A percentile compares a stretch with the other conserved stretches of the same genome.
These are phyloP conservation scores for Cornus florida DNA, from an alignment of 148 eudicot genomes.

Conservation along the genomic window DNA sequence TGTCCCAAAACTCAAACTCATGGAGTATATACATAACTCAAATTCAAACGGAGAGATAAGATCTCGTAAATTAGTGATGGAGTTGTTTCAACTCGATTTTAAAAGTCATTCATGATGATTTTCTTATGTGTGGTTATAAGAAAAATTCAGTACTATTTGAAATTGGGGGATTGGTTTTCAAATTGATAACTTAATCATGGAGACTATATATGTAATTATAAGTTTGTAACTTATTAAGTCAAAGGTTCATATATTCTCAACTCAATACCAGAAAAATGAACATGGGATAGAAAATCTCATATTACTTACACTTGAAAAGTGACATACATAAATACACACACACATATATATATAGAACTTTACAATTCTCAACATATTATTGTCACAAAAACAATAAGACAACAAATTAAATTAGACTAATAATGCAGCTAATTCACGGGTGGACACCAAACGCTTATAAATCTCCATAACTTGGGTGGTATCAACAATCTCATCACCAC, in stretches of 20 bases:
- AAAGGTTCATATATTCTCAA: neutral
- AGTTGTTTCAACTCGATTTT: too few relatives aligned
- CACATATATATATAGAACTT: neutral
- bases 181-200: too few relatives aligned
- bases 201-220: too few relatives aligned
- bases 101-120: too few relatives aligned
- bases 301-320: neutral
- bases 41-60: too few relatives aligned
- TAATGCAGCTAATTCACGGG: slow-evolving; percentile 5
- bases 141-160: neutral
- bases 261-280: too few relatives aligned
- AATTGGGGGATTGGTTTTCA: too few relatives aligned
- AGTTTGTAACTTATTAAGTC: neutral
- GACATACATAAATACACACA: neutral
- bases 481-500: slow-evolving; percentile 7
- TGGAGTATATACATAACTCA: too few relatives aligned
- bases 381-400: too few relatives aligned
- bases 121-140: too few relatives aligned
- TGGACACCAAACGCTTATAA: slow-evolving; percentile 11
- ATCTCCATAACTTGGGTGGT: slow-evolving; percentile 19
- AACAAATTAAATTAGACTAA: neutral
- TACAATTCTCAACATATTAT: neutral
- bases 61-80: too few relatives aligned
- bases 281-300: neutral
- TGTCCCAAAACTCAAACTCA: too few relatives aligned